Evolutionary conservation across 2,329 filamentous ascomycete species (phyloP).

Genomic region (Tolypocladium amazonense): DNA sequence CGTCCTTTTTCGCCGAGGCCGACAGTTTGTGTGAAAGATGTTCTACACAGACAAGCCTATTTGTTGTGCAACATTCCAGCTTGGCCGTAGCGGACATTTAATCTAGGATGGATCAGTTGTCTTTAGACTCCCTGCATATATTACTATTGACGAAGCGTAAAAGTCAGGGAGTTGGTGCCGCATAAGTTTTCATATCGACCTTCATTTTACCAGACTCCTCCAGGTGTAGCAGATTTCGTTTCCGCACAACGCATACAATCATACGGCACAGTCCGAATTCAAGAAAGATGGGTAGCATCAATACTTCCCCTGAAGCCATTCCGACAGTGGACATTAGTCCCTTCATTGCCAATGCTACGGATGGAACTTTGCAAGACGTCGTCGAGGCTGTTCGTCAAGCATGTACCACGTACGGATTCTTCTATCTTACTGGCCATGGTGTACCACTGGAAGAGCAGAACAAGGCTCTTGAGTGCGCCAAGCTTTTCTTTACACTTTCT

Average conservation of each 20-base stretch:
- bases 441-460: slow-evolving; percentile 10
- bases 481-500: slow-evolving; percentile 14
- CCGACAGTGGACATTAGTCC: slow-evolving; percentile 18
- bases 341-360: slow-evolving; percentile 10
- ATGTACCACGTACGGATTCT: slow-evolving; percentile 18
- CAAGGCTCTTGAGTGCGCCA: slow-evolving; percentile 11
- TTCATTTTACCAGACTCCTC: not conserved
- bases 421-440: slow-evolving; percentile 18
- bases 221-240: not conserved
- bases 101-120: not conserved
- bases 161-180: not conserved
- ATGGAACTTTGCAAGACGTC: slow-evolving; percentile 9
- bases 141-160: not conserved
- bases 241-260: not conserved
- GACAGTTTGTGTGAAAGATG: not conserved
- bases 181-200: not conserved
- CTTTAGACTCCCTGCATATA: not conserved
- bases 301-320: slow-evolving; percentile 5
- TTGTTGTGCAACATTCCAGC: not conserved
- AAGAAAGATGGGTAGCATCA: slow-evolving; percentile 1
- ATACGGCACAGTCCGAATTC: not conserved
- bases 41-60: too few relatives aligned
- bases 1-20: not conserved
- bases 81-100: not conserved
- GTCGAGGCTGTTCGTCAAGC: slow-evolving; percentile 15